phyloP scores from a whole-genome alignment of 331 rosid genomes.

The Malus hybrid region DNA sequence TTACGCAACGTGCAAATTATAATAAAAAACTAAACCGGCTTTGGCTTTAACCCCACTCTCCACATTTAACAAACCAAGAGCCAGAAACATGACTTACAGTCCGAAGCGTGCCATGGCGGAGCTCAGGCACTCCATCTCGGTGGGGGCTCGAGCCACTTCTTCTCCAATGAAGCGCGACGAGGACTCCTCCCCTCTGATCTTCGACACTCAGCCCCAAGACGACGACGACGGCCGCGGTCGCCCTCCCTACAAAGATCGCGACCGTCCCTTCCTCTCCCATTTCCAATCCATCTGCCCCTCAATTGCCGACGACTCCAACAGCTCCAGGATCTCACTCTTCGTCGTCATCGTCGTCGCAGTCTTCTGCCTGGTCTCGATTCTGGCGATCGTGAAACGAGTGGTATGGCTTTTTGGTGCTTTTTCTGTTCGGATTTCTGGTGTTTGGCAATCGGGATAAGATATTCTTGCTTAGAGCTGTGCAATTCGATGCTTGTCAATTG shows the following conservation, averaged over 20 bases:
- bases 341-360: slow-evolving; percentile 33
- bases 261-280: slow-evolving; percentile 49
- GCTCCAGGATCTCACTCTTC: slow-evolving; percentile 68
- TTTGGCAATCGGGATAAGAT: background rate
- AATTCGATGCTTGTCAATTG: background rate
- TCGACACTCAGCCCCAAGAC: slow-evolving; percentile 34
- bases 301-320: slow-evolving; percentile 59
- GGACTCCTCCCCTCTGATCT: slow-evolving; percentile 54
- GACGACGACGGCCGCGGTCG: slow-evolving; percentile 53
- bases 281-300: slow-evolving; percentile 45
- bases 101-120: slow-evolving; percentile 81
- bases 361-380: slow-evolving; percentile 38
- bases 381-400: slow-evolving; percentile 49
- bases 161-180: slow-evolving; percentile 91
- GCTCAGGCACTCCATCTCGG: slow-evolving; percentile 71
- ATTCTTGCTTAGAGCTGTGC: background rate
- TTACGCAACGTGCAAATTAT: background rate
- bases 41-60: background rate
- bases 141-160: slow-evolving; percentile 61
- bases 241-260: slow-evolving; percentile 65
- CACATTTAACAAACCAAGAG: no score
- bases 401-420: slow-evolving; percentile 22
- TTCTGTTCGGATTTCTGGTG: background rate
- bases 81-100: slow-evolving; percentile 23
- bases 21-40: background rate